Conservation (phyloP, 192 early-diverging fungal genomes). For the Mortierella antarctica region DNA sequence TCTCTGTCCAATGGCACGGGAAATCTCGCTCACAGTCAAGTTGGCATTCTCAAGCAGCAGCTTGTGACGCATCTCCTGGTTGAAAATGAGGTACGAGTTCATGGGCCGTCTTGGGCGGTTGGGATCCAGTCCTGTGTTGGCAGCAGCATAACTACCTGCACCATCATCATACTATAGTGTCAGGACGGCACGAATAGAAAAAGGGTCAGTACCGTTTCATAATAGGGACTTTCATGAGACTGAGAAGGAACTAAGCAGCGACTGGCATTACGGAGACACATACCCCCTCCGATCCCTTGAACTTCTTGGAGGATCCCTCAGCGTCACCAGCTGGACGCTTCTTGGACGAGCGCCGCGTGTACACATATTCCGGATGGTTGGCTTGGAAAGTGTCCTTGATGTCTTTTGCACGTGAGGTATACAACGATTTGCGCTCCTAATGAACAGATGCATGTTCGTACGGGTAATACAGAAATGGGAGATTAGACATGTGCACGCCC, state of each 20-base stretch:
- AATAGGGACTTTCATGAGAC: too few species aligned
- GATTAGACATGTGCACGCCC: neutral
- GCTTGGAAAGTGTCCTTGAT: conserved; percentile 71
- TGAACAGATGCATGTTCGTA: neutral
- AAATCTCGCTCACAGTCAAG: conserved; percentile 68
- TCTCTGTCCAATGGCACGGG: conserved; percentile 63
- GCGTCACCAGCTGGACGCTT: conserved; percentile 32
- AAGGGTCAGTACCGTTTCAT: too few species aligned
- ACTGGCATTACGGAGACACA: neutral
- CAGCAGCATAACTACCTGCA: neutral
- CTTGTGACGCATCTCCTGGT: conserved; percentile 68
- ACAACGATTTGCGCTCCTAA: conserved; percentile 67
- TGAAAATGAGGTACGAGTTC: conserved; percentile 72
- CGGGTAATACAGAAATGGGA: neutral
- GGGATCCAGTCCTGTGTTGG: conserved; percentile 39
- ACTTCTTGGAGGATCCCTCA: conserved; percentile 37
- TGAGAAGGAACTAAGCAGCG: too few species aligned
- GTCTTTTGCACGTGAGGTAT: conserved; percentile 64
- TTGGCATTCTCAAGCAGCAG: conserved; percentile 65
- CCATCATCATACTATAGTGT: conserved; percentile 8
- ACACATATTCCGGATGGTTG: conserved; percentile 66
- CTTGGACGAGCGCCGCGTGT: conserved; percentile 61
- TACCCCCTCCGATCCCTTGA: conserved; percentile 28
- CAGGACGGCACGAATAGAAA: neutral
- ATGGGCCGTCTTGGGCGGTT: conserved; percentile 67